Evolutionary conservation across 192 early-diverging fungal genomes (phyloP).

Genomic region (Phycomyces blakesleeanus): DNA sequence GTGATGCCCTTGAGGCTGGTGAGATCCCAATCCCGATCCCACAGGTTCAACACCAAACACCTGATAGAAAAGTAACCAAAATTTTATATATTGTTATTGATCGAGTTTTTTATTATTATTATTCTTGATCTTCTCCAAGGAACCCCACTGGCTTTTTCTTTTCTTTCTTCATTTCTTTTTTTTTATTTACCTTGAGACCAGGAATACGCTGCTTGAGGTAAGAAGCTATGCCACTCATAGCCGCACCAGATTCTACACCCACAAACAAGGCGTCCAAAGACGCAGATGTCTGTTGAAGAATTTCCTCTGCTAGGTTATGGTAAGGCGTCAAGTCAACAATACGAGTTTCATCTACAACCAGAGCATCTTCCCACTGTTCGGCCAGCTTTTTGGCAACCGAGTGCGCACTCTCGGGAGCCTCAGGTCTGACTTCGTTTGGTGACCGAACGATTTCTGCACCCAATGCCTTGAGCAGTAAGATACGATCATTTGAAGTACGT

Average conservation of each 20-base stretch:
- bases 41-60: slow-evolving; percentile 70
- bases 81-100: too few species aligned
- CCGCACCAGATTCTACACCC: slow-evolving; percentile 65
- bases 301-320: slow-evolving; percentile 57
- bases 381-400: slow-evolving; percentile 57
- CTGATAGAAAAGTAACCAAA: slow-evolving; percentile 20
- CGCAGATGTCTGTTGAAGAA: slow-evolving; percentile 52
- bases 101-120: neutral
- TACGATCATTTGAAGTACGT: slow-evolving; percentile 67
- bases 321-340: slow-evolving; percentile 23
- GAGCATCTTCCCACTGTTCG: slow-evolving; percentile 41
- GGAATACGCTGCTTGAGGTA: slow-evolving; percentile 53
- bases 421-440: slow-evolving; percentile 60
- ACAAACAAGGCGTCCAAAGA: slow-evolving; percentile 58
- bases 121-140: neutral
- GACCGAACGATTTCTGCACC: slow-evolving; percentile 71
- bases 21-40: slow-evolving; percentile 53
- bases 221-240: slow-evolving; percentile 57
- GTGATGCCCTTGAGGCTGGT: neutral
- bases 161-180: neutral
- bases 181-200: slow-evolving; percentile 35
- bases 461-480: slow-evolving; percentile 59
- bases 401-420: slow-evolving; percentile 60
- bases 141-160: neutral
- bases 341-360: slow-evolving; percentile 56